Percentiles rank a stretch among this genome's conserved stretches.
These are phyloP conservation scores for Pseudogymnoascus sp. DNA, from an alignment of 2,329 filamentous ascomycete species.

Conservation along the genomic window DNA sequence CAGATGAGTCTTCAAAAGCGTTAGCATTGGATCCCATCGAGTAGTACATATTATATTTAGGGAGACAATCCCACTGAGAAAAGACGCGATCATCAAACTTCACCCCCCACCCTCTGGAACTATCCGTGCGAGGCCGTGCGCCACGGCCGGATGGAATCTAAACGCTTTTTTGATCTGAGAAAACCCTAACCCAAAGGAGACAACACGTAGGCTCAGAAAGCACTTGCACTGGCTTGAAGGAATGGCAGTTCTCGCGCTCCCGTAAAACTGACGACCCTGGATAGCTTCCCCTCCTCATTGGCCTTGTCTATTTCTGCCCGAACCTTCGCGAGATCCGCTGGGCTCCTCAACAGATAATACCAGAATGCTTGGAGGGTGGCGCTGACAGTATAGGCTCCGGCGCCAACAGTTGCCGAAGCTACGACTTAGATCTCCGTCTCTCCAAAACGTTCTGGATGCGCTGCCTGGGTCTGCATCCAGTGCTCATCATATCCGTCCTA, in stretches of 20 bases:
- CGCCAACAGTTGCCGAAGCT: slow-evolving; percentile 30
- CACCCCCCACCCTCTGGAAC: slow-evolving; percentile 22
- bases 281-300: slow-evolving; percentile 10
- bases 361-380: slow-evolving; percentile 29
- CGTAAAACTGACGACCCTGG: slow-evolving; percentile 17
- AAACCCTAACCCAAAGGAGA: too few species aligned
- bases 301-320: slow-evolving; percentile 19
- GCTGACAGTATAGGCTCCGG: slow-evolving; percentile 32
- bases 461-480: slow-evolving; percentile 28
- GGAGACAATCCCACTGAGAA: slow-evolving; percentile 24
- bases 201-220: background rate
- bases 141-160: slow-evolving; percentile 27
- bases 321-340: slow-evolving; percentile 19
- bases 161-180: slow-evolving; percentile 28
- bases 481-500: slow-evolving; percentile 30
- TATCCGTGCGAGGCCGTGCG: slow-evolving; percentile 21
- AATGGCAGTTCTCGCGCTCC: slow-evolving; percentile 28
- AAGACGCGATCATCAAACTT: slow-evolving; percentile 26
- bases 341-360: slow-evolving; percentile 28
- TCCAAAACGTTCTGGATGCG: slow-evolving; percentile 27
- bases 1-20: background rate
- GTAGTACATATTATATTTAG: background rate
- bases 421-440: slow-evolving; percentile 29
- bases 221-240: slow-evolving; percentile 28
- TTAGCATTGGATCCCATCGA: background rate